Base-by-base conservation (phyloP, 805 yeast genomes). In the Cyberlindnera misumaiensis region DNA sequence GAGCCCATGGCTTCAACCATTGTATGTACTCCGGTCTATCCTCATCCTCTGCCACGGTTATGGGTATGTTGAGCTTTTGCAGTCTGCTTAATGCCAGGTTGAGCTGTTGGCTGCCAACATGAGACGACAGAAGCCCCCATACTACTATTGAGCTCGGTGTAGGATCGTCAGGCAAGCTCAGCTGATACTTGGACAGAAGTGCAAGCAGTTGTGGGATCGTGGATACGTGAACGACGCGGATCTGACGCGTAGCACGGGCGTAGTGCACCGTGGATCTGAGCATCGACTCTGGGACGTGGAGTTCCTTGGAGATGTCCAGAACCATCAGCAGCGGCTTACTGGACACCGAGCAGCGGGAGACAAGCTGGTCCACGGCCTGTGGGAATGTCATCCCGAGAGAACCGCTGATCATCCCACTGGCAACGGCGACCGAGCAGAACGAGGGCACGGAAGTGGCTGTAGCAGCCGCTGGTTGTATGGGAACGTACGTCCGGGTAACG, bases 201-300 rank as follows among this genome's bases (percentile, higher is more conserved):
- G 41, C 46, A 8, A 45, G 11, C 14, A 49, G 29, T 5, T 33
- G 27, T 17, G 25, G 25, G 4, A 33, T 10, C 1, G 32, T 13
- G 1, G 27, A n/a, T 4, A 46, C 7, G 8, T 42, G 38, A 3
- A 47, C 30, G 5, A 48, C 13, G 5, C 38, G 29, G 10, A 42
- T 27, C 11, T 32, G 10, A 2, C 26, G 30, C 4, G 38, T 17
- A 3, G 20, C 7, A 7, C 30, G 18, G 8, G 49, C 35, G 25
- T 42, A 51, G 15, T n/a, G 3, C 1, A 48, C 36, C 1, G 39
- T 38, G 5, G 53, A 46, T 25, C 53, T 43, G 28, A 33, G 22
- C 5, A 18, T 4, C 1, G 30, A 38, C 9, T 35, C 7, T 11
- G 43, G 39, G 11, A 48, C 22, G 27, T 36, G 35, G 13, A 40